A percentile compares a stretch with the other conserved stretches of the same genome.
Evolutionary conservation across 306 rosid genomes (phyloP).

Genomic region (Sindora glabra): DNA sequence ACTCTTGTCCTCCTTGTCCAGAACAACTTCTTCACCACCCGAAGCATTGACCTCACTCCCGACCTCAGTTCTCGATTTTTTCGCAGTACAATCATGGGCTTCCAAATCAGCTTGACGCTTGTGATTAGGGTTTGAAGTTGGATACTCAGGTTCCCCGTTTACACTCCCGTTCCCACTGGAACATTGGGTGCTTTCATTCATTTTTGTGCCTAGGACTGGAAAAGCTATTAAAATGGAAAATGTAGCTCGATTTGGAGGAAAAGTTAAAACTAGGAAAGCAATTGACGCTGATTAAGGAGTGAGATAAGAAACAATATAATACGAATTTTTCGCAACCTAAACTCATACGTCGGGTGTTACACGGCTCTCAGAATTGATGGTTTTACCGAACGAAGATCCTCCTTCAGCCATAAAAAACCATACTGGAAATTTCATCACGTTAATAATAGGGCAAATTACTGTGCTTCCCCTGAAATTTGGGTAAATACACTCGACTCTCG

Average conservation of each 20-base stretch:
- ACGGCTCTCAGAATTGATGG: too few relatives aligned
- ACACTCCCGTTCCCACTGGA: constrained; percentile 3
- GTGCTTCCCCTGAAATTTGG: too few relatives aligned
- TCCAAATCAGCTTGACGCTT: constrained; percentile 30
- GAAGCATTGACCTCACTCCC: background rate
- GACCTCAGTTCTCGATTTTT: constrained; percentile 34
- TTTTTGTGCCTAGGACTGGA: background rate
- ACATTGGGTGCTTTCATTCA: constrained; percentile 22
- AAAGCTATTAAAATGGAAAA: too few relatives aligned
- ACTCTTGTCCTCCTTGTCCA: background rate
- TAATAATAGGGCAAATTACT: too few relatives aligned
- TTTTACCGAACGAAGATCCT: too few relatives aligned
- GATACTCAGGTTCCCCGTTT: background rate
- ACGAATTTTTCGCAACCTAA: too few relatives aligned
- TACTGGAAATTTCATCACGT: too few relatives aligned
- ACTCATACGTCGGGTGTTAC: too few relatives aligned
- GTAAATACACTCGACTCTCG: too few relatives aligned
- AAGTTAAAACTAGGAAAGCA: background rate
- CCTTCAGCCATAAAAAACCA: too few relatives aligned
- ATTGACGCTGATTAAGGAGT: background rate
- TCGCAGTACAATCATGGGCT: background rate
- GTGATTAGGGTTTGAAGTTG: constrained; percentile 11
- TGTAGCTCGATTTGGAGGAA: too few relatives aligned
- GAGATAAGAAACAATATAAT: too few relatives aligned
- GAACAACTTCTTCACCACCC: background rate